Conservation (phyloP, 164 flowering plant genomes). For the Litsea cubeba region DNA sequence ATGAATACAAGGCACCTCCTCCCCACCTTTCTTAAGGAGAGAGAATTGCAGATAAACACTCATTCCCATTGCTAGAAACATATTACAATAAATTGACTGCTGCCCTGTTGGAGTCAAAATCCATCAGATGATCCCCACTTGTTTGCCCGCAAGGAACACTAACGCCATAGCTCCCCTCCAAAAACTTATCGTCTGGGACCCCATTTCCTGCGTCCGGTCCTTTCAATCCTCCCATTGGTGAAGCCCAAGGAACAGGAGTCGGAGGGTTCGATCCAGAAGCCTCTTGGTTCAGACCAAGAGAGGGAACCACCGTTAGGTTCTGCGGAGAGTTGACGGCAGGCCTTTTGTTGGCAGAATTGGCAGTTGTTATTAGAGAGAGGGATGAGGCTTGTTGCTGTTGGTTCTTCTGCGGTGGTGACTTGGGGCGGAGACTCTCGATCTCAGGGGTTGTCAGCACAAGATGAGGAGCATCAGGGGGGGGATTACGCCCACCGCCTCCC, state of each 20-base stretch:
- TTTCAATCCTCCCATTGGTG: conserved; percentile 47
- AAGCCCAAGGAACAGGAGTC: conserved; percentile 59
- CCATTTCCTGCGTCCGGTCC: conserved; percentile 37
- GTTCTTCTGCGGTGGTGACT: conserved; percentile 94
- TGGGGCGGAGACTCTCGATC: conserved; percentile 86
- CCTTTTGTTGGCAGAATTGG: conserved; percentile 51
- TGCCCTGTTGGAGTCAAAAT: conserved; percentile 47
- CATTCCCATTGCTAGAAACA: background rate
- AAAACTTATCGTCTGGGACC: conserved; percentile 40
- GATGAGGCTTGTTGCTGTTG: conserved; percentile 59
- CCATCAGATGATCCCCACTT: conserved; percentile 44
- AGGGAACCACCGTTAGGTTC: conserved; percentile 22
- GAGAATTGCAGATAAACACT: background rate
- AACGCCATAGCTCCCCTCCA: conserved; percentile 49
- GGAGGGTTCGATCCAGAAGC: conserved; percentile 51
- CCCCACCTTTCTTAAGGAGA: background rate
- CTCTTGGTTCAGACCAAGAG: conserved; percentile 52
- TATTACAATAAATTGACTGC: conserved; percentile 34
- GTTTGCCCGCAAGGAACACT: conserved; percentile 31
- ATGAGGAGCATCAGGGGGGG: conserved; percentile 96
- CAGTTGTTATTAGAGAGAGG: conserved; percentile 48
- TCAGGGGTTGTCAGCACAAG: conserved; percentile 91
- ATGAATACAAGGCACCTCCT: conserved; percentile 1
- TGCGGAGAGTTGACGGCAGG: conserved; percentile 66
- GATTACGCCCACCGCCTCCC: conserved; percentile 96